These are phyloP conservation scores for Conringia planisiliqua DNA, from an alignment of 345 rosid genomes.

Conservation along the genomic window DNA sequence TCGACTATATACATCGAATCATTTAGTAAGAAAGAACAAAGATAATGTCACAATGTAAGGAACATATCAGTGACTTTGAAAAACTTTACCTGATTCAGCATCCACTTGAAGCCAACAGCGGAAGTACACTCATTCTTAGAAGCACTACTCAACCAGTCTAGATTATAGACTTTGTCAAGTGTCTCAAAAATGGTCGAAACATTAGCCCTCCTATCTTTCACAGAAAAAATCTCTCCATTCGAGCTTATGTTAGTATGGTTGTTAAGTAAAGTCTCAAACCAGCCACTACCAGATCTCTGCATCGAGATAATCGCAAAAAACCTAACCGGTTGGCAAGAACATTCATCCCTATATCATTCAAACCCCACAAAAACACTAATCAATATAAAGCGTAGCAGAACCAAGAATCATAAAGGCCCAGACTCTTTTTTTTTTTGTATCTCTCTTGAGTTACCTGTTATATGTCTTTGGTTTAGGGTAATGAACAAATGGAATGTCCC, in stretches of 20 bases:
- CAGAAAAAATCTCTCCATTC: slow-evolving; percentile 94
- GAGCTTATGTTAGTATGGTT: slow-evolving; percentile 94
- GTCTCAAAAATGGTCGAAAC: slow-evolving; percentile 64
- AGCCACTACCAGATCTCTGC: slow-evolving; percentile 99
- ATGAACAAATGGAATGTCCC: slow-evolving; percentile 89
- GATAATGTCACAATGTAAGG: neutral
- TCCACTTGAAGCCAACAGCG: slow-evolving; percentile 97
- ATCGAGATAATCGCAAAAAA: slow-evolving; percentile 88
- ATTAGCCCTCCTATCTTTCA: slow-evolving; percentile 82
- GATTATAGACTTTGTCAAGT: slow-evolving; percentile 69
- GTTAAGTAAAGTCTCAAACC: slow-evolving; percentile 93
- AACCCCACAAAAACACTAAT: neutral
- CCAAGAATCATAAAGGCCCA: neutral
- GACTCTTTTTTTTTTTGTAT: too few species aligned
- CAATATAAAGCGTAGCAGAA: neutral
- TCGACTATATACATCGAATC: neutral
- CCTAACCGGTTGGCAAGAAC: slow-evolving; percentile 85
- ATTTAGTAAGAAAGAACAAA: neutral
- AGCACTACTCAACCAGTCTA: slow-evolving; percentile 93
- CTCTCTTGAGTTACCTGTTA: slow-evolving; percentile 49
- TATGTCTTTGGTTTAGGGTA: slow-evolving; percentile 74
- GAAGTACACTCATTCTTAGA: slow-evolving; percentile 94
- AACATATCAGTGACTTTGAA: neutral
- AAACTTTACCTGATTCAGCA: slow-evolving; percentile 87
- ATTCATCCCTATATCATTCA: slow-evolving; percentile 62